These are phyloP conservation scores for Lactarius quietus DNA, from an alignment of 768 basidiomycete species.

Conservation along the genomic window DNA sequence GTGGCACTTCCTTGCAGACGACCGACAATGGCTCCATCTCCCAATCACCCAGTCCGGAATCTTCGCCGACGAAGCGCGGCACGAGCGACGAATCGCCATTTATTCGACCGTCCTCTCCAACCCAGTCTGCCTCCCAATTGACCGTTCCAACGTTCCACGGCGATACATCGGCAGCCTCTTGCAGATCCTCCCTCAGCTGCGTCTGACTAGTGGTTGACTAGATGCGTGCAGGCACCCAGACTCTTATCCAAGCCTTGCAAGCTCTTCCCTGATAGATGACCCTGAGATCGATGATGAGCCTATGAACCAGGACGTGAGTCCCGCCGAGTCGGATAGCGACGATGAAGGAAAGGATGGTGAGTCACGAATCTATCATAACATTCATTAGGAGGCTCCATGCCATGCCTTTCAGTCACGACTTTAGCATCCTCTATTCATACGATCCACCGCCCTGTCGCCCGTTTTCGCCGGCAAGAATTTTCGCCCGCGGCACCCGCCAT, in stretches of 20 bases:
- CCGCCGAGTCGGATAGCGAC: slow-evolving; percentile 57
- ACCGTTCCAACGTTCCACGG: slow-evolving; percentile 55
- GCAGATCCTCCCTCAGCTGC: slow-evolving; percentile 11
- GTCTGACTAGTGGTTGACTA: slow-evolving; percentile 33
- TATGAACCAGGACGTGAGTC: slow-evolving; percentile 39
- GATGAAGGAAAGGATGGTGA: slow-evolving; percentile 50
- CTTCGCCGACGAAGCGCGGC: slow-evolving; percentile 19
- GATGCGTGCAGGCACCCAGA: slow-evolving; percentile 88
- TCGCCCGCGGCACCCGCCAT: slow-evolving; percentile 22
- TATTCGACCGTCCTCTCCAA: slow-evolving; percentile 70
- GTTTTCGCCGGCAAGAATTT: slow-evolving; percentile 46
- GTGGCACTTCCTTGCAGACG: not conserved
- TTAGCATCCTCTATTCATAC: slow-evolving; percentile 86
- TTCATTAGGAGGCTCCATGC: not conserved
- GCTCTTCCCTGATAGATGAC: slow-evolving; percentile 76
- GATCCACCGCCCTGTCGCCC: slow-evolving; percentile 77
- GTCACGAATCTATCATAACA: slow-evolving; percentile 6
- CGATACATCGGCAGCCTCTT: slow-evolving; percentile 60
- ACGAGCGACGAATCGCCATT: slow-evolving; percentile 57
- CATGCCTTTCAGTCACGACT: slow-evolving; percentile 36
- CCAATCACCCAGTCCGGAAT: slow-evolving; percentile 6
- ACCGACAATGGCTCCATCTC: slow-evolving; percentile 13
- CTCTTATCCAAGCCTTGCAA: slow-evolving; percentile 84
- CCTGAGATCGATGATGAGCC: slow-evolving; percentile 68
- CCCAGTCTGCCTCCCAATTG: slow-evolving; percentile 42